A percentile compares a stretch with the other conserved stretches of the same genome.
phyloP scores from a whole-genome alignment of 2,329 filamentous ascomycete genomes.

The Neoscytalidium dimidiatum region DNA sequence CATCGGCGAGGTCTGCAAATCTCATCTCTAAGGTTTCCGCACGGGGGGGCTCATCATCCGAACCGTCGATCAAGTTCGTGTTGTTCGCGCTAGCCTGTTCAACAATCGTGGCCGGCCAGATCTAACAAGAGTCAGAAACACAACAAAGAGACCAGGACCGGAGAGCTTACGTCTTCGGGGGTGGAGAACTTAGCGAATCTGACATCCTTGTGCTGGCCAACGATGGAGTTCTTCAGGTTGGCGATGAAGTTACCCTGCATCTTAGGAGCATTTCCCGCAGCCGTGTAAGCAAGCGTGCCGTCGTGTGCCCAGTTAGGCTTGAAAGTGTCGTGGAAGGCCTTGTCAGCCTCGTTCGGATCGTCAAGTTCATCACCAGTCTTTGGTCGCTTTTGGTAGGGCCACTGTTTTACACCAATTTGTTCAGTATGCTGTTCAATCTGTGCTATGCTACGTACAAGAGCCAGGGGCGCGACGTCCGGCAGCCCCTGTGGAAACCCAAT shows the following conservation, averaged over 20 bases:
- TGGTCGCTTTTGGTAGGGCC: conserved; percentile 79
- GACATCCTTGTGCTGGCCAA: conserved; percentile 65
- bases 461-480: conserved; percentile 24
- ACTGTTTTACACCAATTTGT: conserved; percentile 58
- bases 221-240: conserved; percentile 58
- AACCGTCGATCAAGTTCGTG: conserved; percentile 3
- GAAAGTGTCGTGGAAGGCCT: conserved; percentile 69
- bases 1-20: conserved; percentile 54
- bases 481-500: conserved; percentile 16
- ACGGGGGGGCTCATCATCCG: conserved; percentile 11
- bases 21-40: conserved; percentile 30
- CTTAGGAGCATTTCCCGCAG: conserved; percentile 42
- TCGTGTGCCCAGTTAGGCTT: conserved; percentile 79
- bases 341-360: conserved; percentile 65
- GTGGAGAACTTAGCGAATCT: conserved; percentile 65
- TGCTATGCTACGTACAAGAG: conserved; percentile 49
- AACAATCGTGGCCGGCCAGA: conserved; percentile 13
- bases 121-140: conserved; percentile 7
- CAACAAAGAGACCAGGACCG: background rate
- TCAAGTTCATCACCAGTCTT: conserved; percentile 67
- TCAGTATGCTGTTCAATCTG: conserved; percentile 43
- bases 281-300: conserved; percentile 69
- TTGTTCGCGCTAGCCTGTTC: conserved; percentile 5
- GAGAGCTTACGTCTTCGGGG: conserved; percentile 39
- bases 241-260: conserved; percentile 54